Percentiles rank a stretch among this genome's conserved stretches.
These are phyloP conservation scores for Acorus calamus DNA, from an alignment of 106 monocot genomes.

Conservation along the genomic window DNA sequence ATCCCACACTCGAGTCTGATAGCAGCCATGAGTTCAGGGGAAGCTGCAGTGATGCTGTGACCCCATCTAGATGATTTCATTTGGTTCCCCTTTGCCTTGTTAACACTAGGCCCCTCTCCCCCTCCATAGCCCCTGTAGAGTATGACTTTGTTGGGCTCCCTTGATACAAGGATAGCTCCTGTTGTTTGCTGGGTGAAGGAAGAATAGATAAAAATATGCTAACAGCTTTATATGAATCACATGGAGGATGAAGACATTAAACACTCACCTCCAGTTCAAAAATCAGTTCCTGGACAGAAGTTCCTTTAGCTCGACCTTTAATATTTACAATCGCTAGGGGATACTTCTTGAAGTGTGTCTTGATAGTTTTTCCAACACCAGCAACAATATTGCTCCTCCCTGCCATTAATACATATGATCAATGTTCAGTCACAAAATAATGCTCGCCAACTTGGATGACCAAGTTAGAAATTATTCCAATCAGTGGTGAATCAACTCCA, in stretches of 20 bases:
- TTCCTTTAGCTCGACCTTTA: constrained; percentile 71
- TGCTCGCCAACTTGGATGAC: too few relatives aligned
- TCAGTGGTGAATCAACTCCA: too few relatives aligned
- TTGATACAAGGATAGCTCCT: constrained; percentile 68
- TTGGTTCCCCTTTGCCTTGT: constrained; percentile 2
- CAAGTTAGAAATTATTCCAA: too few relatives aligned
- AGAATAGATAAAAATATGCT: background rate
- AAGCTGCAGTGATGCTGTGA: constrained; percentile 12
- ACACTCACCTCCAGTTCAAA: constrained; percentile 68
- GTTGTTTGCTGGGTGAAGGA: constrained; percentile 56
- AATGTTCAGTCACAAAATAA: too few relatives aligned
- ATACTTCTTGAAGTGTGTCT: constrained; percentile 79
- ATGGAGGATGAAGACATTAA: background rate
- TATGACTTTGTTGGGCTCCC: constrained; percentile 91
- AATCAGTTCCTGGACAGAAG: constrained; percentile 73
- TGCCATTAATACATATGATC: constrained; percentile 8
- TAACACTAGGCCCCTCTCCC: constrained; percentile 12
- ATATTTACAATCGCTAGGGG: constrained; percentile 94
- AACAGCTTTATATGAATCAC: background rate
- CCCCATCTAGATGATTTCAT: background rate
- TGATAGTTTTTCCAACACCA: constrained; percentile 79
- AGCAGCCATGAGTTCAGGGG: constrained; percentile 53
- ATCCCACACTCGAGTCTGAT: constrained; percentile 69
- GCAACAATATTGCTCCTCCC: constrained; percentile 77
- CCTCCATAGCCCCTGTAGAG: constrained; percentile 76